These are phyloP conservation scores for Phyllosticta citriasiana DNA, from an alignment of 2,329 filamentous ascomycete species.

Conservation along the genomic window DNA sequence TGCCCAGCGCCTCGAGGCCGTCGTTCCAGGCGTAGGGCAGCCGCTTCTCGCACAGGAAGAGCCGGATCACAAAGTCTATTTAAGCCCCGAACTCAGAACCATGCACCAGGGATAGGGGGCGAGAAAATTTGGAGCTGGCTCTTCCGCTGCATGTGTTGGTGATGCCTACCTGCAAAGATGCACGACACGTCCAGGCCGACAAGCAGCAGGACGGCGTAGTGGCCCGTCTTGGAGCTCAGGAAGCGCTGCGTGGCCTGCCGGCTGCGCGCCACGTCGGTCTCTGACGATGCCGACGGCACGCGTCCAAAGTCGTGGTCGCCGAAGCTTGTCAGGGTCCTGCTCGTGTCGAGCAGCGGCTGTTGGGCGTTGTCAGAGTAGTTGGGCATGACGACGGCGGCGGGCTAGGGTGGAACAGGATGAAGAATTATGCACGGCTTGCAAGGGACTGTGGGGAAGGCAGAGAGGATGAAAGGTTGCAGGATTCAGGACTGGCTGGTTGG, in stretches of 20 bases:
- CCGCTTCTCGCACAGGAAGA: slow-evolving; percentile 38
- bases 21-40: slow-evolving; percentile 22
- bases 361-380: not conserved
- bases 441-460: not conserved
- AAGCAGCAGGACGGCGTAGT: slow-evolving; percentile 40
- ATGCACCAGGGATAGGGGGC: not conserved
- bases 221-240: slow-evolving; percentile 38
- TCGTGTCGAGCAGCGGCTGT: slow-evolving; percentile 7
- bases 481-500: not conserved
- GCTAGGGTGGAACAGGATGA: not conserved
- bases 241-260: slow-evolving; percentile 23
- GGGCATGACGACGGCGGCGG: not conserved
- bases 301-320: not conserved
- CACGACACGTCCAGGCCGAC: slow-evolving; percentile 42
- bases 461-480: not conserved
- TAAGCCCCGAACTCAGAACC: not conserved
- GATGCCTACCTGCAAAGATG: slow-evolving; percentile 34
- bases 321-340: not conserved
- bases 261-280: slow-evolving; percentile 2
- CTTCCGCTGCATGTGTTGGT: not conserved
- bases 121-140: not conserved
- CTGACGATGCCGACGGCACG: not conserved
- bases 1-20: slow-evolving; percentile 37
- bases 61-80: slow-evolving; percentile 39
- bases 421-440: not conserved